Conservation (phyloP, 1,139 yeast genomes). For the Candida sp. region DNA sequence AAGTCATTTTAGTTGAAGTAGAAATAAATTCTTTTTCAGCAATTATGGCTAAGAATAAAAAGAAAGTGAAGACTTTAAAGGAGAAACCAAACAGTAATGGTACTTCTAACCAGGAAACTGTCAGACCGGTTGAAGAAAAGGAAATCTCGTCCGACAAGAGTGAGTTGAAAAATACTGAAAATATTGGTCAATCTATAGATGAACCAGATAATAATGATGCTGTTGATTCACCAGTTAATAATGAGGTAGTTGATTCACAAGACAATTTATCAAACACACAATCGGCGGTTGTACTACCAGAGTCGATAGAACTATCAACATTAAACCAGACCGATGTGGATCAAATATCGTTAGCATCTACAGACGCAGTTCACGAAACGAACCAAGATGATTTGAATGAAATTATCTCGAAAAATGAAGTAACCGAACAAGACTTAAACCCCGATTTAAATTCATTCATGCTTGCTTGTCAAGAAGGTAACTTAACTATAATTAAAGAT, state of each 20-base stretch:
- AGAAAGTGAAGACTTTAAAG: not conserved
- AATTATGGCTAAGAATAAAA: not conserved
- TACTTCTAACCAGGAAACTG: not conserved
- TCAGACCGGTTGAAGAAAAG: not conserved
- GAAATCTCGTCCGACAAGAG: not conserved
- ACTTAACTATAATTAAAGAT: slow-evolving; percentile 25
- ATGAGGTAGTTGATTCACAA: not conserved
- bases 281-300: not conserved
- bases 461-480: slow-evolving; percentile 43
- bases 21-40: no score
- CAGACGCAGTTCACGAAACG: slow-evolving; percentile 33
- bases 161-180: not conserved
- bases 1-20: no score
- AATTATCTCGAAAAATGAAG: slow-evolving; percentile 6
- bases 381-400: slow-evolving; percentile 21
- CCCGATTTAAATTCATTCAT: slow-evolving; percentile 34
- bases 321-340: not conserved
- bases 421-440: slow-evolving; percentile 31
- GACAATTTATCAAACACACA: not conserved
- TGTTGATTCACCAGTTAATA: not conserved
- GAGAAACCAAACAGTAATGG: not conserved
- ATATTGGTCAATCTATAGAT: not conserved
- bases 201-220: not conserved
- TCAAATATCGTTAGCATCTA: slow-evolving; percentile 14
- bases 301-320: not conserved